Conservation (phyloP, 306 rosid genomes). For the Lablab purpureus region DNA sequence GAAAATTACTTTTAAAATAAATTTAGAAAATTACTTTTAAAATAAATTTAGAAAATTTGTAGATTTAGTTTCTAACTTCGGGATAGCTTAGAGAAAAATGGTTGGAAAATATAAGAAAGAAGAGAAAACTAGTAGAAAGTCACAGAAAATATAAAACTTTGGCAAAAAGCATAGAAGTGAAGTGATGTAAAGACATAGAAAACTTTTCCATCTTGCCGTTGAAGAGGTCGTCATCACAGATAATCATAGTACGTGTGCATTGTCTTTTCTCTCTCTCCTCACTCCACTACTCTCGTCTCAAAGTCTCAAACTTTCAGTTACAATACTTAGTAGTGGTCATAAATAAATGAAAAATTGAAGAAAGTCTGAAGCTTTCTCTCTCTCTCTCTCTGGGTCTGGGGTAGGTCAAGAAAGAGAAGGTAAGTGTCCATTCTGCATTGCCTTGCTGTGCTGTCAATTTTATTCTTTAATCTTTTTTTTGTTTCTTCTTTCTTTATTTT, state of each 20-base stretch:
- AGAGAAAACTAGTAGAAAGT: neutral
- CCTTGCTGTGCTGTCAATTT: slow-evolving; percentile 39
- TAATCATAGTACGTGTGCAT: slow-evolving; percentile 26
- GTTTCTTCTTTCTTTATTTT: neutral
- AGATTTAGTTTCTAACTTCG: too few species aligned
- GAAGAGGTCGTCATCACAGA: slow-evolving; percentile 12
- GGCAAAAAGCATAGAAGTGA: neutral
- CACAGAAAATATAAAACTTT: neutral
- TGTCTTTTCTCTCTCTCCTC: slow-evolving; percentile 32
- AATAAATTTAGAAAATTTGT: too few species aligned
- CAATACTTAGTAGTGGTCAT: slow-evolving; percentile 2
- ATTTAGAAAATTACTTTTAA: too few species aligned
- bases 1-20: too few species aligned
- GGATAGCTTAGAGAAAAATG: too few species aligned
- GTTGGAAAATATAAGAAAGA: neutral
- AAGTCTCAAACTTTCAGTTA: slow-evolving; percentile 35
- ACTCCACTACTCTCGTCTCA: slow-evolving; percentile 17
- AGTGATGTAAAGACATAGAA: neutral
- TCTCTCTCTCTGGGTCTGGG: slow-evolving; percentile 31
- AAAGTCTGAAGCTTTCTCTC: slow-evolving; percentile 23
- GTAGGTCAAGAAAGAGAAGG: slow-evolving; percentile 41
- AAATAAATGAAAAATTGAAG: neutral
- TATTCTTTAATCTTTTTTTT: slow-evolving; percentile 23
- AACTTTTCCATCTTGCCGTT: neutral
- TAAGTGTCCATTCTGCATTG: slow-evolving; percentile 44